Base-by-base conservation (phyloP, 495 filamentous ascomycete genomes). In the Poronia punctata region DNA sequence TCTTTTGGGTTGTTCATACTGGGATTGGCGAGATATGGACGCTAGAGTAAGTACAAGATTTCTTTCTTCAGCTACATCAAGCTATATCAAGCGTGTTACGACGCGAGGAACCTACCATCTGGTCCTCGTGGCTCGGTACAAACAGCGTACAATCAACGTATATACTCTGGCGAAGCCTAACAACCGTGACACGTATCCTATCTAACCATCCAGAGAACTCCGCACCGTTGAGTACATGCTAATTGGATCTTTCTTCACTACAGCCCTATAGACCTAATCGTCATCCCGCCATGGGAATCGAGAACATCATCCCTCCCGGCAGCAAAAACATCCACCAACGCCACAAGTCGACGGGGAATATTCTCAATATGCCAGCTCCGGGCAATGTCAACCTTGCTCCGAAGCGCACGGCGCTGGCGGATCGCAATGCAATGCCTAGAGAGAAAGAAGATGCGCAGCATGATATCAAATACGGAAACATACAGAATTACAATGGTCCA, bases 351-450 rank as follows among this genome's bases (percentile, higher is more conserved):
- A 81, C 78, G 7, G 73, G 84, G 15, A 83, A 80, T 30, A 62
- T 88, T 31, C 76, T 72, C 31, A 64, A 67, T 17, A 40, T 67
- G 46, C 48, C 71, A 11, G 66, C 75, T 32, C 72, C 67, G 14
- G 75, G 70, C 35, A 72, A 72, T 20, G 59, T 82, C 35, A 90
- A 84, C 60, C 75, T 75, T 36, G 75, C 71, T 27, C 68, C 80
- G 17, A 87, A 86, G 65, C 77, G 87, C 44, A 80, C 79, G 25
- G 84, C 77, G 11, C 86, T 92, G 60, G 83, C 75, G 11, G 88
- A 95, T 54, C 70, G 88, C 24, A 90, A 80, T 71, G 88, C 86
- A 56, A 82, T 71, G 11, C 59, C 66, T 20, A 81, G 79, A 50
- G 50, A 64, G 17, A 50, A 70, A 9, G 66, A 53, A 20, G 64